Evolutionary conservation across 1,284 basidiomycete species (phyloP).

Genomic region (Papiliotrema laurentii): DNA sequence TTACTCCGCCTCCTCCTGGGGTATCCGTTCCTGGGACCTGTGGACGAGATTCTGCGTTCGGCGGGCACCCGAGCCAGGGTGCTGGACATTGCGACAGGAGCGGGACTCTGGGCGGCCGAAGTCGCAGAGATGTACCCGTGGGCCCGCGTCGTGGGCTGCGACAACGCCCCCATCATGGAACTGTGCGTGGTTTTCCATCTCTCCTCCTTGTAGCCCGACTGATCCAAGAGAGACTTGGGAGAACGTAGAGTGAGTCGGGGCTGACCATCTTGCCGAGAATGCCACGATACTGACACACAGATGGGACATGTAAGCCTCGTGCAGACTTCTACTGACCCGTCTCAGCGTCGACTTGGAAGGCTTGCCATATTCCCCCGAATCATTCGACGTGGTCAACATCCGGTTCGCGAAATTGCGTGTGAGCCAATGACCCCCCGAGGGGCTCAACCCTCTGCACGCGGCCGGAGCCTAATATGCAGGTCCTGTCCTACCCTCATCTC

Average conservation of each 20-base stretch:
- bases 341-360: conserved; percentile 9
- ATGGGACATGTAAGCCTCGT: conserved; percentile 13
- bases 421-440: no score
- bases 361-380: conserved; percentile 8
- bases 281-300: conserved; percentile 2
- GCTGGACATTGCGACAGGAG: conserved; percentile 20
- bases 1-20: conserved; percentile 1
- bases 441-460: not conserved
- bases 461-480: conserved; percentile 2
- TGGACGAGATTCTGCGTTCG: conserved; percentile 8
- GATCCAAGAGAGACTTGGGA: conserved; percentile 6
- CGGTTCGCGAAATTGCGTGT: conserved; percentile 16
- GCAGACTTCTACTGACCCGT: not conserved
- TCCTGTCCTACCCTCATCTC: conserved; percentile 6
- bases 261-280: not conserved
- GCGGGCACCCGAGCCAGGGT: conserved; percentile 3
- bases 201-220: not conserved
- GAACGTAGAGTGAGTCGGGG: conserved; percentile 18
- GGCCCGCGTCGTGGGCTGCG: conserved; percentile 14
- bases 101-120: conserved; percentile 20
- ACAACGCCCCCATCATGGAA: conserved; percentile 12
- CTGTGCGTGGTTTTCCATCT: no score
- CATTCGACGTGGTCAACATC: conserved; percentile 20
- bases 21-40: conserved; percentile 14
- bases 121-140: conserved; percentile 22